phyloP scores from a whole-genome alignment of 345 rosid species.

The Eucalyptus sp. region DNA sequence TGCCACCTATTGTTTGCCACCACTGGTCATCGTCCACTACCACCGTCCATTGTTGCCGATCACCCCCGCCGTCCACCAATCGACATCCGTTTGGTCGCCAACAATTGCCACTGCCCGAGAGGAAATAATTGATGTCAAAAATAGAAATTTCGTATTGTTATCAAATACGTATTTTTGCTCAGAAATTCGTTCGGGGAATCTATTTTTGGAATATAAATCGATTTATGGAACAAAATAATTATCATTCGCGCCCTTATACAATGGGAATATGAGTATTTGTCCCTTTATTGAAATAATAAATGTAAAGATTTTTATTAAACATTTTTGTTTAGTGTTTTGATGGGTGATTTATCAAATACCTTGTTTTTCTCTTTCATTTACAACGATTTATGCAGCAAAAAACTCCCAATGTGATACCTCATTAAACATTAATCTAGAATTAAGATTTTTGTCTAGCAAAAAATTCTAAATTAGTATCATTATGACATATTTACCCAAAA shows the following conservation, averaged over 20 bases:
- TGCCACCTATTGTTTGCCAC: no score
- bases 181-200: rapidly evolving
- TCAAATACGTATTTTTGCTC: no score
- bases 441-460: background rate
- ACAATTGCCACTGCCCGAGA: rapidly evolving
- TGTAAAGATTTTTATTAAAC: background rate
- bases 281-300: background rate
- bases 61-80: no score
- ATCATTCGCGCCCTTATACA: rapidly evolving
- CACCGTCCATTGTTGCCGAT: no score
- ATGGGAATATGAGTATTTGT: rapidly evolving
- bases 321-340: background rate
- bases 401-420: background rate
- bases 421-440: background rate
- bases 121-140: no score
- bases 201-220: no score
- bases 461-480: background rate
- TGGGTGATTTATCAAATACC: background rate
- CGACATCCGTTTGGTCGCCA: rapidly evolving
- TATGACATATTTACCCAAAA: background rate
- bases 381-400: background rate
- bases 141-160: rapidly evolving
- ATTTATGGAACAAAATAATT: no score
- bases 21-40: rapidly evolving
- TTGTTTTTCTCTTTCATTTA: background rate